phyloP scores from a whole-genome alignment of 164 flowering plant species.

The grape (Vitis vinifera) region ASM3070453v1 NC_081811.1:26728001-26728500 shows the following conservation, averaged over 20 bases:
- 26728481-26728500: background rate
- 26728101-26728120: constrained; percentile 29
- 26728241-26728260: constrained; percentile 47
- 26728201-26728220: constrained; percentile 21
- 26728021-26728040: constrained; percentile 14
- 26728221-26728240: constrained; percentile 25
- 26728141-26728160: constrained; percentile 12
- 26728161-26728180: constrained; percentile 27
- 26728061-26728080: constrained; percentile 44
- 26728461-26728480: constrained; percentile 11
- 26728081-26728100: constrained; percentile 7
- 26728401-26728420: constrained; percentile 20
- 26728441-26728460: constrained; percentile 21
- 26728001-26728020: constrained; percentile 23
- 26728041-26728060: constrained; percentile 39
- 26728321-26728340: background rate
- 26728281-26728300: constrained; percentile 7
- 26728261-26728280: constrained; percentile 20
- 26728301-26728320: constrained; percentile 8
- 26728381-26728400: constrained; percentile 32
- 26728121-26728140: constrained; percentile 12
- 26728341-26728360: constrained; percentile 14
- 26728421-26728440: constrained; percentile 40
- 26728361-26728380: constrained; percentile 35
- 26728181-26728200: constrained; percentile 8